phyloP scores from a whole-genome alignment of 495 filamentous ascomycete genomes.

The Thermothielavioides terrestris region DNA sequence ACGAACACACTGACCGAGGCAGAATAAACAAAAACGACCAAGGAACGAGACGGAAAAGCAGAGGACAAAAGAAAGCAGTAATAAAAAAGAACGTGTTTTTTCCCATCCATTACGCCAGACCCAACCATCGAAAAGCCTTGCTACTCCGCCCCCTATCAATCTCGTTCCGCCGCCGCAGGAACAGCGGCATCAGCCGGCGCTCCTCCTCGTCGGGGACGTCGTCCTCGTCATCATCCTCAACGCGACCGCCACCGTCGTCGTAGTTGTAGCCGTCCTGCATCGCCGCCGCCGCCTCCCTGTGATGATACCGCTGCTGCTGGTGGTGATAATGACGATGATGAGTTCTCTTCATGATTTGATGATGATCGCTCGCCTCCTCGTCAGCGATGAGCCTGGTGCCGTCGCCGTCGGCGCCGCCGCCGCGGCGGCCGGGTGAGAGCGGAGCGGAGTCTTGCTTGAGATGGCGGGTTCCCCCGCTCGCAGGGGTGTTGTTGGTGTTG shows the following conservation, averaged over 20 bases:
- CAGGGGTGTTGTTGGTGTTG: background rate
- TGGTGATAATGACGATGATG: too few relatives aligned
- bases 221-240: background rate
- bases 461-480: too few relatives aligned
- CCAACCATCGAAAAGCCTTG: conserved; percentile 22
- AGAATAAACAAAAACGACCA: background rate
- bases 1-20: too few relatives aligned
- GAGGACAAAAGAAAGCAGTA: background rate
- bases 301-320: too few relatives aligned
- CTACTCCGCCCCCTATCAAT: conserved; percentile 2
- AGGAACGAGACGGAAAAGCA: too few relatives aligned
- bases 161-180: conserved; percentile 6
- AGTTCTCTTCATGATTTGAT: too few relatives aligned
- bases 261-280: too few relatives aligned
- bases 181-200: conserved; percentile 18
- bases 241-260: too few relatives aligned
- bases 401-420: background rate
- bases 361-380: too few relatives aligned
- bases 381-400: too few relatives aligned
- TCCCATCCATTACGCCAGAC: conserved; percentile 7
- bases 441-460: background rate
- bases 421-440: background rate
- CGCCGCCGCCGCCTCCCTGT: too few relatives aligned
- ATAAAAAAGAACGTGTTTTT: too few relatives aligned
- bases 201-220: conserved; percentile 13